Evolutionary conservation across 208 protist species (phyloP), one percentile per base, ranked within the genome.

Genomic region (Crithidia fasciculata): DNA sequence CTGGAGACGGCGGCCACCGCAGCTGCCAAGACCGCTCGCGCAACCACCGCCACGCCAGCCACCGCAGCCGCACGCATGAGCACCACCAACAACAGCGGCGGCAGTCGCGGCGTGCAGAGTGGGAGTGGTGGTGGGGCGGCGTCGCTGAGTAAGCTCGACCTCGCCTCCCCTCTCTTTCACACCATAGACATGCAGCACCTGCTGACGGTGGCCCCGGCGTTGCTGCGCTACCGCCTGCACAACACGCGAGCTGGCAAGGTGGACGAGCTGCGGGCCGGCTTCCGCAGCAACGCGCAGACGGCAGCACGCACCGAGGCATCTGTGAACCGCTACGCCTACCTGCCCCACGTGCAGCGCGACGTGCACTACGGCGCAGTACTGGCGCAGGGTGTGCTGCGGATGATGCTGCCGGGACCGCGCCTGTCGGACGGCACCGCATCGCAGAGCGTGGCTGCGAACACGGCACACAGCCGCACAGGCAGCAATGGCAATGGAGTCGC

Each of bases 341-440:
- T 75, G 16, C 81, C 76, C 0, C 73, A 77, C 65, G 69, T 74
- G 10, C 76, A 80, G 53, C 72, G 72, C 54, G 81, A 89, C n/a
- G 72, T 93, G 47, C 66, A 75, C 43, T 90, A 85, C 54, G 84
- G 89, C 0, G 83, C 85, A 2, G 57, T 82, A 47, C 55, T 90
- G 49, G 58, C 75, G 53, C 82, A 87, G 59, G 58, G 78, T 44
- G 86, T 84, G 18, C 39, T 59, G 49, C 86, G 89, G 8, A 53
- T 59, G 47, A 85, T 94, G 84, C 19, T 40, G 18, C 76, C 73
- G 13, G 86, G 89, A 0, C 60, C 84, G 18, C 79, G 65, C 3
- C 84, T 91, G 39, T 76, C 61, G 55, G 43, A 40, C 28, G 53
- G 54, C 47, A 40, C 55, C 53, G 47, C 18, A 67, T 10, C 53